These are phyloP conservation scores for Cephalotrichum gorgonifer DNA, from an alignment of 2,329 filamentous ascomycete genomes.

Conservation along the genomic window DNA sequence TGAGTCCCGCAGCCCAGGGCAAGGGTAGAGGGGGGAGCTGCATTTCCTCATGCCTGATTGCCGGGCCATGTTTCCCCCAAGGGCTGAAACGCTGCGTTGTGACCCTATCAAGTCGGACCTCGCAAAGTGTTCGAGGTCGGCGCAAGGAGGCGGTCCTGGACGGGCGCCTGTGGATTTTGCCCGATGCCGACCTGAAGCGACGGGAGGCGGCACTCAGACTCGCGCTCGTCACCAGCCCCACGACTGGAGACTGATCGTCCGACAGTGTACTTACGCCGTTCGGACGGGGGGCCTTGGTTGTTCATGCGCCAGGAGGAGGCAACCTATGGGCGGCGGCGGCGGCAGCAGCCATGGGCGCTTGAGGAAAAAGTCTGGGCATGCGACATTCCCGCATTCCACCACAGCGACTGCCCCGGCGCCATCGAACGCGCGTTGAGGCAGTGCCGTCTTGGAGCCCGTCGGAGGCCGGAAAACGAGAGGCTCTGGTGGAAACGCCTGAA, in stretches of 20 bases:
- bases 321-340: too few species aligned
- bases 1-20: background rate
- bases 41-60: background rate
- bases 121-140: background rate
- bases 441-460: background rate
- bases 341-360: background rate
- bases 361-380: background rate
- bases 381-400: background rate
- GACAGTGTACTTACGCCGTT: too few species aligned
- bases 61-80: background rate
- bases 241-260: background rate
- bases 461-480: background rate
- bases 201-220: background rate
- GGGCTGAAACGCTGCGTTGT: conserved; percentile 4
- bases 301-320: background rate
- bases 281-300: too few species aligned
- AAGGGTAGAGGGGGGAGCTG: background rate
- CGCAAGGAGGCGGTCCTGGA: background rate
- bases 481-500: background rate
- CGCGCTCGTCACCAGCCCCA: background rate
- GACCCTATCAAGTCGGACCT: conserved; percentile 2
- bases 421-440: background rate
- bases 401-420: background rate
- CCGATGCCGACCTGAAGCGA: background rate
- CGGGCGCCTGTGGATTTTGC: background rate